Evolutionary conservation across 371 early-diverging fungal genomes (phyloP).

Genomic region (Zopfochytrium polystomum): DNA sequence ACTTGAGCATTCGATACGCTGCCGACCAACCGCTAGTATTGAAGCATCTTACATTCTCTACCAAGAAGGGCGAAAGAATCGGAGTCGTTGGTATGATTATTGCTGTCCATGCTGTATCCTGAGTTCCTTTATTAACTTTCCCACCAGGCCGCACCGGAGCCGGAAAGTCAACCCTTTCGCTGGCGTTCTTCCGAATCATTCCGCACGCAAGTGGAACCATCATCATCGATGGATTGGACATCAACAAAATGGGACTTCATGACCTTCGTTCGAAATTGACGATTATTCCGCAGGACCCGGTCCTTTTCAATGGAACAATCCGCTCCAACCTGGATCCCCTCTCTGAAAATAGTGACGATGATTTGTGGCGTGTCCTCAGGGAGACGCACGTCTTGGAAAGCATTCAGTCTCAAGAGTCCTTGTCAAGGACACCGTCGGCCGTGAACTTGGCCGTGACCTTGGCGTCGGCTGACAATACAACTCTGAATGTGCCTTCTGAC

Average conservation of each 20-base stretch:
- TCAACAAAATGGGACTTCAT: slow-evolving; percentile 45
- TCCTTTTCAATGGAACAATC: slow-evolving; percentile 41
- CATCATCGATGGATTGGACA: slow-evolving; percentile 56
- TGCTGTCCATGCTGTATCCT: background rate
- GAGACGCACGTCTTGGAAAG: slow-evolving; percentile 32
- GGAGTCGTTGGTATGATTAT: slow-evolving; percentile 73
- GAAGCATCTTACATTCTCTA: slow-evolving; percentile 57
- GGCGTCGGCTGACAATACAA: slow-evolving; percentile 30
- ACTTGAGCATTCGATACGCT: slow-evolving; percentile 36
- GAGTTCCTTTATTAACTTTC: slow-evolving; percentile 2
- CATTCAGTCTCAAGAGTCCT: slow-evolving; percentile 23
- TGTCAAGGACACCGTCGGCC: slow-evolving; percentile 4
- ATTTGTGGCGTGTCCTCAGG: slow-evolving; percentile 40
- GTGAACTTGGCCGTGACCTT: slow-evolving; percentile 7
- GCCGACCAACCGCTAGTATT: slow-evolving; percentile 43
- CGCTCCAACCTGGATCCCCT: slow-evolving; percentile 48
- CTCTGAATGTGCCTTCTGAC: background rate
- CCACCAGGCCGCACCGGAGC: slow-evolving; percentile 53
- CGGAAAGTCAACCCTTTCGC: slow-evolving; percentile 57
- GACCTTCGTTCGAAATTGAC: slow-evolving; percentile 55
- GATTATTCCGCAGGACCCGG: slow-evolving; percentile 59
- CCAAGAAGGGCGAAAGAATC: slow-evolving; percentile 72
- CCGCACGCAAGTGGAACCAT: slow-evolving; percentile 49
- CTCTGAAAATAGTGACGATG: slow-evolving; percentile 30
- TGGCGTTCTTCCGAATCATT: slow-evolving; percentile 60